These are phyloP conservation scores for Bisporella sp. DNA, from an alignment of 2,329 filamentous ascomycete genomes.

Conservation along the genomic window DNA sequence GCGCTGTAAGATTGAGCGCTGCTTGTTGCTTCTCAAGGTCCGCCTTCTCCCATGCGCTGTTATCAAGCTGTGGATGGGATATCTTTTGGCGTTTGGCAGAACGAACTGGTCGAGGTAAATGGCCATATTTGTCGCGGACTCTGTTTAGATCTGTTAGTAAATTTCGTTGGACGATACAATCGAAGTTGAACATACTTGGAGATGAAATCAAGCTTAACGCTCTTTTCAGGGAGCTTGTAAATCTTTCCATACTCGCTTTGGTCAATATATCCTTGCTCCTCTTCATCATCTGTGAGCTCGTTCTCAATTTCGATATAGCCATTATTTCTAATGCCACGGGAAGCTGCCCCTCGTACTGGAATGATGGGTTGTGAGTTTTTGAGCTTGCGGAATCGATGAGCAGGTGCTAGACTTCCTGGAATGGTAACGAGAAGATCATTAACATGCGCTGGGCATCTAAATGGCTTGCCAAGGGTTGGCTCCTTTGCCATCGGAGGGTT, in stretches of 20 bases:
- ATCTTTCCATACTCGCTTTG: constrained; percentile 55
- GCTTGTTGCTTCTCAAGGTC: constrained; percentile 55
- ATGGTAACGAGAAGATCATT: constrained; percentile 64
- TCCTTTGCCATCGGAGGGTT: constrained; percentile 77
- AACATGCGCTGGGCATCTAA: constrained; percentile 83
- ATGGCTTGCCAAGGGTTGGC: constrained; percentile 64
- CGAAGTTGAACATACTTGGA: constrained; percentile 40
- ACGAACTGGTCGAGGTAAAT: background rate
- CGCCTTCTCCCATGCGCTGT: constrained; percentile 9
- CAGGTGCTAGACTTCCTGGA: constrained; percentile 48
- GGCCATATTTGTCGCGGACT: constrained; percentile 9
- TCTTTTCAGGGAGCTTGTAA: constrained; percentile 56
- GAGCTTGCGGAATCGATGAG: constrained; percentile 55
- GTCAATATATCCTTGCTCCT: constrained; percentile 46
- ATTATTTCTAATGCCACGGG: constrained; percentile 63
- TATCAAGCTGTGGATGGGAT: background rate
- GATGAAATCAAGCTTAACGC: constrained; percentile 68
- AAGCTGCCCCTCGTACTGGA: constrained; percentile 34
- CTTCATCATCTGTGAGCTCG: constrained; percentile 43
- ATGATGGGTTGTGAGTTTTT: constrained; percentile 46
- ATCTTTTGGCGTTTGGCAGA: background rate
- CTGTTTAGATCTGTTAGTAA: constrained; percentile 10
- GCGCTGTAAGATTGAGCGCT: constrained; percentile 54
- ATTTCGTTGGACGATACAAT: background rate
- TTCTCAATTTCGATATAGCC: constrained; percentile 66